phyloP scores from a whole-genome alignment of 805 yeast genomes.

The Candida pseudoglaebosa region DNA sequence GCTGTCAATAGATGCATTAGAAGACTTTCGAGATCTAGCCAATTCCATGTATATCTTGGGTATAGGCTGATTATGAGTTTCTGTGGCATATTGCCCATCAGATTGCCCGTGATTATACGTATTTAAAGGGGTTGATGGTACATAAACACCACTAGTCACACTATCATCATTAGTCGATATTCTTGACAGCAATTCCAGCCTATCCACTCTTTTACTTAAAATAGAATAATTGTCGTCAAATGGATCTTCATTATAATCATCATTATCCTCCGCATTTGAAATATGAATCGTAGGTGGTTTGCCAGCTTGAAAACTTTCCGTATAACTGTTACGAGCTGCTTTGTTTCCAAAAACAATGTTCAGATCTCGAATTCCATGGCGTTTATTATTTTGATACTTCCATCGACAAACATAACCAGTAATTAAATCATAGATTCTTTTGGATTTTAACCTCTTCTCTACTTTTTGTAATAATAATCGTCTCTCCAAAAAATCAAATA shows the following conservation, averaged over 20 bases:
- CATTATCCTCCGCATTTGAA: background rate
- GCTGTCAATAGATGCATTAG: background rate
- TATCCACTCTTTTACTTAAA: background rate
- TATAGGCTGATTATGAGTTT: background rate
- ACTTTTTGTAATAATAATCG: conserved; percentile 55
- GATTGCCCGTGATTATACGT: conserved; percentile 12
- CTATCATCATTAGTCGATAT: conserved; percentile 7
- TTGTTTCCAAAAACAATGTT: conserved; percentile 22
- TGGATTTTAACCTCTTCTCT: conserved; percentile 41
- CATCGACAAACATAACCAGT: conserved; percentile 47
- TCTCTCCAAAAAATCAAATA: conserved; percentile 66
- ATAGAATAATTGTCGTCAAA: background rate
- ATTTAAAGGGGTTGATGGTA: conserved; percentile 28
- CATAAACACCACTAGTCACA: conserved; percentile 21
- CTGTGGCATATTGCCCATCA: background rate
- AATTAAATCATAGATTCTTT: conserved; percentile 43
- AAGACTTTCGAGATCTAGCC: conserved; percentile 6
- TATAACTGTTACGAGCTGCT: conserved; percentile 24
- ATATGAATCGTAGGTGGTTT: background rate
- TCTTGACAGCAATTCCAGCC: background rate
- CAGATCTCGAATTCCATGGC: conserved; percentile 22
- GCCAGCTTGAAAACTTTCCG: conserved; percentile 10
- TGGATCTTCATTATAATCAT: conserved; percentile 8
- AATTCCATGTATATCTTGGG: conserved; percentile 19
- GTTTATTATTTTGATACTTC: conserved; percentile 34